These are phyloP conservation scores for Stygiomarasmius scandens DNA, from an alignment of 1,284 basidiomycete genomes.

Conservation along the genomic window DNA sequence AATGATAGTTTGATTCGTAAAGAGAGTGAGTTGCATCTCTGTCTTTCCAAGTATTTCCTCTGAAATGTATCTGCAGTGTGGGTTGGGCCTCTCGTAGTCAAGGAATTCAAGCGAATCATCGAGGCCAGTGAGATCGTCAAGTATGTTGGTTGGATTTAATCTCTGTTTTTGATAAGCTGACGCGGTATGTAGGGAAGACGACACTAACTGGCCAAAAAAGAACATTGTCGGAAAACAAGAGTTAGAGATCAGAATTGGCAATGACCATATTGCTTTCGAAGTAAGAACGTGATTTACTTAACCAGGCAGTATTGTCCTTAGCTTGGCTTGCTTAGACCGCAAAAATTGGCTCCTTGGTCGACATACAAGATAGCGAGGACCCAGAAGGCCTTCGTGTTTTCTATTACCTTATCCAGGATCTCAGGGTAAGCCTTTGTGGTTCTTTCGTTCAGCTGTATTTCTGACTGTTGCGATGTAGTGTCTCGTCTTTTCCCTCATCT, in stretches of 20 bases:
- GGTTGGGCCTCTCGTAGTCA: constrained; percentile 88
- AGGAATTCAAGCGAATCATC: constrained; percentile 95
- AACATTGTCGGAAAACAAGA: constrained; percentile 98
- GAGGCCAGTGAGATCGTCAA: constrained; percentile 94
- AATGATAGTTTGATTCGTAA: constrained; percentile 77
- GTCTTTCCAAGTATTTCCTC: not conserved
- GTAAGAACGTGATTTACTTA: constrained; percentile 51
- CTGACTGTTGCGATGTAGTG: constrained; percentile 57
- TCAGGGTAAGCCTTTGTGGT: constrained; percentile 66
- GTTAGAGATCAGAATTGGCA: constrained; percentile 91
- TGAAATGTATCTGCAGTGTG: constrained; percentile 68
- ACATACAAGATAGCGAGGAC: constrained; percentile 96
- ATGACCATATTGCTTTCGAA: constrained; percentile 97
- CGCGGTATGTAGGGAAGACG: constrained; percentile 80
- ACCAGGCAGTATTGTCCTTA: not conserved
- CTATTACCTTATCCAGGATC: constrained; percentile 97
- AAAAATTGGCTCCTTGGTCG: constrained; percentile 95
- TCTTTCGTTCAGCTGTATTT: not conserved
- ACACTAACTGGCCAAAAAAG: constrained; percentile 97
- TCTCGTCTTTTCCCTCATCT: constrained; percentile 96
- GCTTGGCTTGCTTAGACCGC: constrained; percentile 69
- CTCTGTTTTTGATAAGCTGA: constrained; percentile 5
- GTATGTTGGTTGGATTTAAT: constrained; percentile 51
- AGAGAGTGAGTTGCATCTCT: constrained; percentile 76
- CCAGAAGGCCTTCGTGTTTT: constrained; percentile 98